Conservation (phyloP, 257 asterid genomes). For the Voacanga thouarsii region DNA sequence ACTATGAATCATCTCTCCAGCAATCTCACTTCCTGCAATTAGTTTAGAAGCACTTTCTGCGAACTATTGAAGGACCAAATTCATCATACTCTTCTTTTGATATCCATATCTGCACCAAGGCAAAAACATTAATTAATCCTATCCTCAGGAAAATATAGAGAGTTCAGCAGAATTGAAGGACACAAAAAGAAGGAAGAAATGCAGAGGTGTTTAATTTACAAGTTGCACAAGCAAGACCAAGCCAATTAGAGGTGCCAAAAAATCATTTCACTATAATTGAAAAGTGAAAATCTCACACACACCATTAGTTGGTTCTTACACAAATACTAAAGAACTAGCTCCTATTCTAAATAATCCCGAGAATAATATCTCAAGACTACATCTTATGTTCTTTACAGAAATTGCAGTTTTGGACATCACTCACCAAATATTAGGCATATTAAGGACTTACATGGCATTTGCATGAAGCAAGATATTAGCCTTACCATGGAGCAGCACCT, state of each 20-base stretch:
- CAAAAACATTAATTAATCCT: too few species aligned
- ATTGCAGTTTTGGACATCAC: not conserved
- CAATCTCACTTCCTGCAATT: not conserved
- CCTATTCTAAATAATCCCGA: too few species aligned
- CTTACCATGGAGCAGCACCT: conserved; percentile 81
- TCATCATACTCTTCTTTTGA: conserved; percentile 45
- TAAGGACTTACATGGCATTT: not conserved
- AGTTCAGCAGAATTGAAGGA: not conserved
- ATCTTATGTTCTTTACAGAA: not conserved
- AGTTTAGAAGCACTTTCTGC: conserved; percentile 39
- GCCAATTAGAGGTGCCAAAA: not conserved
- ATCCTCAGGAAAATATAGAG: too few species aligned
- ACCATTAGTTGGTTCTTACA: too few species aligned
- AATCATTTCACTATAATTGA: not conserved
- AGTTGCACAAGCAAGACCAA: not conserved
- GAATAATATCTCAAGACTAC: conserved; percentile 22
- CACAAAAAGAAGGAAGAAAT: not conserved
- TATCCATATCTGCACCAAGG: conserved; percentile 53
- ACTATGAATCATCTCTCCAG: not conserved
- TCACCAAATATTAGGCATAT: not conserved
- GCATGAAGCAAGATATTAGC: not conserved
- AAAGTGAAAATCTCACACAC: conserved; percentile 17
- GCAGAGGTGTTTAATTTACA: too few species aligned
- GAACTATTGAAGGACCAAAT: conserved; percentile 49
- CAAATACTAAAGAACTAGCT: too few species aligned